Conservation (phyloP, 1,139 yeast species). For the Kodamaea arcana region DNA sequence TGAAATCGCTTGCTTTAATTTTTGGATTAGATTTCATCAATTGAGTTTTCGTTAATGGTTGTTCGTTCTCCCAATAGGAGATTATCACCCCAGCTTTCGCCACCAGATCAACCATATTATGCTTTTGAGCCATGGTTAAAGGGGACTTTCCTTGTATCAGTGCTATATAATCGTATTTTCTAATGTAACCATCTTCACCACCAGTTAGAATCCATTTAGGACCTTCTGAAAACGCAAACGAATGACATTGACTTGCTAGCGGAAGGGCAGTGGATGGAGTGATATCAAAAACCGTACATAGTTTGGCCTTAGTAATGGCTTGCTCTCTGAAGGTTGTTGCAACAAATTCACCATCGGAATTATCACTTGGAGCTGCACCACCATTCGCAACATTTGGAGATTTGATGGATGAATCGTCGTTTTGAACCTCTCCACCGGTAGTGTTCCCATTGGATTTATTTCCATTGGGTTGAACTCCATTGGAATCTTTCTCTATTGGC, state of each 20-base stretch:
- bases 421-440: background rate
- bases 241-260: conserved; percentile 65
- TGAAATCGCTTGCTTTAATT: conserved; percentile 40
- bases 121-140: conserved; percentile 86
- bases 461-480: conserved; percentile 14
- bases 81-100: conserved; percentile 77
- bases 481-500: conserved; percentile 14
- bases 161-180: conserved; percentile 82
- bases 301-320: conserved; percentile 38
- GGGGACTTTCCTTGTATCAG: conserved; percentile 89
- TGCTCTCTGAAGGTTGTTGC: conserved; percentile 27
- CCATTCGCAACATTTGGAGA: background rate
- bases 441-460: conserved; percentile 5
- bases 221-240: conserved; percentile 75
- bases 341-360: background rate
- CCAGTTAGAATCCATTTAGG: conserved; percentile 90
- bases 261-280: conserved; percentile 73
- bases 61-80: conserved; percentile 96
- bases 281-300: conserved; percentile 52
- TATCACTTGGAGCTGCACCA: too few species aligned
- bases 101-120: conserved; percentile 81
- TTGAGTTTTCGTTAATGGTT: conserved; percentile 54
- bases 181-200: conserved; percentile 91
- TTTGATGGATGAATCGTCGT: background rate
- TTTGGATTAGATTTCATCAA: conserved; percentile 41